Percentiles rank a stretch among this genome's conserved stretches.
Conservation (phyloP, 2,329 filamentous ascomycete genomes). For the Aspergillus sojae region DNA sequence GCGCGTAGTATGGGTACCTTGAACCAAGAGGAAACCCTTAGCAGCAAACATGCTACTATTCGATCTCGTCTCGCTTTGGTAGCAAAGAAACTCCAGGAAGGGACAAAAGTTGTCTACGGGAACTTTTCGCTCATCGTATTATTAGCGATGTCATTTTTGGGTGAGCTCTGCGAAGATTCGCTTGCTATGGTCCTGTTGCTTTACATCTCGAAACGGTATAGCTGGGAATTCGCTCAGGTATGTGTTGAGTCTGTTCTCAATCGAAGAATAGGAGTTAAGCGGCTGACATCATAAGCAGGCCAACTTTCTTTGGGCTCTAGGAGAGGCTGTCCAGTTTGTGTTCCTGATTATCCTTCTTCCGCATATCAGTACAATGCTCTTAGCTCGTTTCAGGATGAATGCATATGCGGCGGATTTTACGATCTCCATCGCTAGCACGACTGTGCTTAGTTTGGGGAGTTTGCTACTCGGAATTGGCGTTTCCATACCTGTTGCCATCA, state of each 20-base stretch:
- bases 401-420: neutral
- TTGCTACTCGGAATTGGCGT: neutral
- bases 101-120: neutral
- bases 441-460: neutral
- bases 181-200: constrained; percentile 2
- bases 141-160: neutral
- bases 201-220: neutral
- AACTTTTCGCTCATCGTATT: neutral
- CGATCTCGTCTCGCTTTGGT: neutral
- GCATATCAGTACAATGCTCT: neutral
- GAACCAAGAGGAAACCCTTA: neutral
- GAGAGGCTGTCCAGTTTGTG: neutral
- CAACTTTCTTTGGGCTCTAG: neutral
- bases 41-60: neutral
- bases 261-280: neutral
- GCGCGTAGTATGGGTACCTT: neutral
- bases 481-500: neutral
- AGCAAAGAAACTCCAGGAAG: neutral
- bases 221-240: neutral
- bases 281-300: neutral
- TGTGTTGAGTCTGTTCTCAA: neutral
- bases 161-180: constrained; percentile 1
- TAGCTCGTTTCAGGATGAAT: neutral
- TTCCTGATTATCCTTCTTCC: neutral
- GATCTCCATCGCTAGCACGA: neutral